These are phyloP conservation scores for Pyrenophora graminea DNA, from an alignment of 2,329 filamentous ascomycete genomes.

Conservation along the genomic window DNA sequence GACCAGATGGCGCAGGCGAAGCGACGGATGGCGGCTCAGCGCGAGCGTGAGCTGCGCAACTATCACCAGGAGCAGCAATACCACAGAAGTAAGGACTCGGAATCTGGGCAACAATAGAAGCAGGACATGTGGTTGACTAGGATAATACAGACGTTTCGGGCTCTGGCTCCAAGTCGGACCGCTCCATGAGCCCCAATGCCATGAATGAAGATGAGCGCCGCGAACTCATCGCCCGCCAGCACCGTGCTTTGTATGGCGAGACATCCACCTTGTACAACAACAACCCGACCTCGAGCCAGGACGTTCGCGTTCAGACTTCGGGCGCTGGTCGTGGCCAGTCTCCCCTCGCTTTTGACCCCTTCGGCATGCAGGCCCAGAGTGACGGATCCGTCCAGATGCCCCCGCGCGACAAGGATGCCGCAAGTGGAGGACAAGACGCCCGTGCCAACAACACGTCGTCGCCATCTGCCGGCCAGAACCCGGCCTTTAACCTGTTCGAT, in stretches of 20 bases:
- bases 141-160: conserved; percentile 71
- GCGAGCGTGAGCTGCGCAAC: conserved; percentile 98
- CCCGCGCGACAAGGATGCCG: conserved; percentile 51
- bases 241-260: conserved; percentile 88
- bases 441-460: conserved; percentile 85
- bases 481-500: conserved; percentile 54
- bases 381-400: conserved; percentile 60
- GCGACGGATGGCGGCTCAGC: conserved; percentile 97
- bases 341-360: conserved; percentile 77
- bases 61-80: conserved; percentile 99
- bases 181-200: conserved; percentile 78
- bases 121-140: conserved; percentile 54
- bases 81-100: conserved; percentile 94
- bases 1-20: conserved; percentile 99
- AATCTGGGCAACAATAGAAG: conserved; percentile 67
- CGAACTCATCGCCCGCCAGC: conserved; percentile 93
- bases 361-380: conserved; percentile 57
- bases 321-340: conserved; percentile 72
- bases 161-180: conserved; percentile 78
- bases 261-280: conserved; percentile 69
- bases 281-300: conserved; percentile 69
- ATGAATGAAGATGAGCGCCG: conserved; percentile 97
- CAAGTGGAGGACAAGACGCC: conserved; percentile 60
- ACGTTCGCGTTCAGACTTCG: conserved; percentile 62
- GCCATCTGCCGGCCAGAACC: conserved; percentile 68